A percentile compares a stretch with the other conserved stretches of the same genome.
Evolutionary conservation across 768 basidiomycete genomes (phyloP).

Genomic region (Suillus fuscotomentosus): DNA sequence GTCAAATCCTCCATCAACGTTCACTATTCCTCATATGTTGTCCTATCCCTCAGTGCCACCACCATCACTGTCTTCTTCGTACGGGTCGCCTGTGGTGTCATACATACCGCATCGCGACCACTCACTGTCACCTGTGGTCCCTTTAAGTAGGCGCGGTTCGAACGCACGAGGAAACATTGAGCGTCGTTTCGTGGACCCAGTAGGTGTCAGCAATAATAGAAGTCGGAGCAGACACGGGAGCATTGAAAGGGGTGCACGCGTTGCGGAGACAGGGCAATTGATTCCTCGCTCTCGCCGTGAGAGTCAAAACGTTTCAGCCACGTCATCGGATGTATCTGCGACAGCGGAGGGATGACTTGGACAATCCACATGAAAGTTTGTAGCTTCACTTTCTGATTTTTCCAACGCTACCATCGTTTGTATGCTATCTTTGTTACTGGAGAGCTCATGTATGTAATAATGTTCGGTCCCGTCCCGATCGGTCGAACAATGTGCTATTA

Average conservation of each 20-base stretch:
- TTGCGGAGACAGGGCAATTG: conserved; percentile 68
- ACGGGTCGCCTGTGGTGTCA: conserved; percentile 64
- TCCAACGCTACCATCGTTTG: neutral
- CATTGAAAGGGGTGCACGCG: conserved; percentile 60
- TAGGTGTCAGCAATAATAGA: conserved; percentile 31
- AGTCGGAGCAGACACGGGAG: conserved; percentile 53
- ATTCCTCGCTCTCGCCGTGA: conserved; percentile 47
- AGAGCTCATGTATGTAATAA: conserved; percentile 10
- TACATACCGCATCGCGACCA: conserved; percentile 46
- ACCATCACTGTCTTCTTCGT: conserved; percentile 75
- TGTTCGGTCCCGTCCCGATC: neutral
- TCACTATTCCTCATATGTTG: conserved; percentile 39
- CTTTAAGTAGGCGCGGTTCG: conserved; percentile 53
- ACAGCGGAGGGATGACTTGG: neutral
- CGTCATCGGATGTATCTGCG: conserved; percentile 29
- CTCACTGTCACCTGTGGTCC: conserved; percentile 49
- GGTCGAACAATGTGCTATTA: conserved; percentile 9
- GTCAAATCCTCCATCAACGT: conserved; percentile 34
- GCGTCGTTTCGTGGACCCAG: conserved; percentile 26
- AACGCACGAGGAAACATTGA: conserved; percentile 34
- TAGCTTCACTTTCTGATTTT: neutral
- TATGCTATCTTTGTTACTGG: conserved; percentile 5
- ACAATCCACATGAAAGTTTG: neutral
- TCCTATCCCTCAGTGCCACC: conserved; percentile 85
- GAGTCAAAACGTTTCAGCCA: conserved; percentile 39